Conservation (phyloP, 306 rosid genomes). For the Sindora glabra region DNA sequence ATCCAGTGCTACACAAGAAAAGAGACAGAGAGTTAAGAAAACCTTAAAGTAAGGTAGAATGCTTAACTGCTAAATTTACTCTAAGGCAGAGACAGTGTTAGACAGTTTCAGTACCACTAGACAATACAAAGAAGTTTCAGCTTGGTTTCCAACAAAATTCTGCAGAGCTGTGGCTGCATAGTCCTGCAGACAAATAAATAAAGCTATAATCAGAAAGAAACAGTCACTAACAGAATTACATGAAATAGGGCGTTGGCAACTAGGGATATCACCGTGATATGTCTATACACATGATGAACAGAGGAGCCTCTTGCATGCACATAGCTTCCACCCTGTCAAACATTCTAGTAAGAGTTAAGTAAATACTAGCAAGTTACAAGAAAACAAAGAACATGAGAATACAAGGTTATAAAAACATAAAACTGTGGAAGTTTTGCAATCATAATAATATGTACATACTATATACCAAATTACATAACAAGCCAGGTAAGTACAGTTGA, state of each 20-base stretch:
- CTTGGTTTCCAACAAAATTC: constrained; percentile 62
- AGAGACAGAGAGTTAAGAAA: constrained; percentile 21
- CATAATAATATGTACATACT: not conserved
- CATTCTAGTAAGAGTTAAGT: constrained; percentile 15
- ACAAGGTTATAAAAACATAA: not conserved
- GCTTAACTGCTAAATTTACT: constrained; percentile 2
- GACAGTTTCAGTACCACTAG: constrained; percentile 57
- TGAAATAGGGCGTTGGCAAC: constrained; percentile 4
- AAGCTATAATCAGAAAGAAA: not conserved
- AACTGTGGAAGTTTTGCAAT: not conserved
- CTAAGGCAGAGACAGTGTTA: not conserved
- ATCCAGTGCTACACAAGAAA: constrained; percentile 73
- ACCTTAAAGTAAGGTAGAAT: not conserved
- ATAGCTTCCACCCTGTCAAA: constrained; percentile 82
- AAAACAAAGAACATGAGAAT: not conserved
- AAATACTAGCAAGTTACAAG: not conserved
- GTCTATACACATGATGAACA: constrained; percentile 62
- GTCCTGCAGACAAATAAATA: constrained; percentile 47
- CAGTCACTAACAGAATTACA: constrained; percentile 11
- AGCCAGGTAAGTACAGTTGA: not conserved
- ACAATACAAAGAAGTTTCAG: constrained; percentile 58
- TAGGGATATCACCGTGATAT: constrained; percentile 60
- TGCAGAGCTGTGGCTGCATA: constrained; percentile 78
- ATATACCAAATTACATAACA: not conserved
- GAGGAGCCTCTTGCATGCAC: constrained; percentile 87